phyloP scores from a whole-genome alignment of 352 stramenopile species.

The Phytopythium mirpurense region DNA sequence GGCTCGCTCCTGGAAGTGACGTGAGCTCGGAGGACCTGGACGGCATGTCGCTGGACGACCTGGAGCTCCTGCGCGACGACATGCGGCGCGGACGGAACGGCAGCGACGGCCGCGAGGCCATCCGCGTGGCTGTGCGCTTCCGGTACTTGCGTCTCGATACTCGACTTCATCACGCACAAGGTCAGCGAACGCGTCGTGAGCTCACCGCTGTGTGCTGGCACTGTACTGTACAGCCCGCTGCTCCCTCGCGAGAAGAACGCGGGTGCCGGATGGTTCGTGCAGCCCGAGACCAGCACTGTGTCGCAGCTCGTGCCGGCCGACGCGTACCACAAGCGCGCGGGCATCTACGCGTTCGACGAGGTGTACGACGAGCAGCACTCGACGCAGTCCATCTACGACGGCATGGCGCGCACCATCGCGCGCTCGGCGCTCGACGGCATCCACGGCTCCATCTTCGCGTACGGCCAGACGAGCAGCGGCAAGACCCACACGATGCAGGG shows the following conservation, averaged over 20 bases:
- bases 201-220: background rate
- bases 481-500: slow-evolving; percentile 81
- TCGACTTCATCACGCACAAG: too few relatives aligned
- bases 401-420: slow-evolving; percentile 53
- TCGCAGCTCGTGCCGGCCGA: slow-evolving; percentile 14
- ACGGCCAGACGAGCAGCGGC: slow-evolving; percentile 78
- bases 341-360: slow-evolving; percentile 47
- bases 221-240: slow-evolving; percentile 8
- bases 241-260: slow-evolving; percentile 25
- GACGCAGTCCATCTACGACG: slow-evolving; percentile 58
- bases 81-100: slow-evolving; percentile 5
- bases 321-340: slow-evolving; percentile 12
- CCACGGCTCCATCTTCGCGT: slow-evolving; percentile 82
- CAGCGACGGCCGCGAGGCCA: slow-evolving; percentile 20
- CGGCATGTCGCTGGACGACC: slow-evolving; percentile 19
- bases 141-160: background rate
- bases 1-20: slow-evolving; percentile 1
- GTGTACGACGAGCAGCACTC: slow-evolving; percentile 41
- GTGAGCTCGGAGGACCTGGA: slow-evolving; percentile 25
- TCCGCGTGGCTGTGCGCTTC: slow-evolving; percentile 38
- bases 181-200: background rate
- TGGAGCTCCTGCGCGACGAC: slow-evolving; percentile 19
- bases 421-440: slow-evolving; percentile 64
- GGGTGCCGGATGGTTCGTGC: slow-evolving; percentile 24
- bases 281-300: slow-evolving; percentile 26